These are phyloP conservation scores for Metschnikowia continentalis DNA, from an alignment of 805 yeast species.

Conservation along the genomic window DNA sequence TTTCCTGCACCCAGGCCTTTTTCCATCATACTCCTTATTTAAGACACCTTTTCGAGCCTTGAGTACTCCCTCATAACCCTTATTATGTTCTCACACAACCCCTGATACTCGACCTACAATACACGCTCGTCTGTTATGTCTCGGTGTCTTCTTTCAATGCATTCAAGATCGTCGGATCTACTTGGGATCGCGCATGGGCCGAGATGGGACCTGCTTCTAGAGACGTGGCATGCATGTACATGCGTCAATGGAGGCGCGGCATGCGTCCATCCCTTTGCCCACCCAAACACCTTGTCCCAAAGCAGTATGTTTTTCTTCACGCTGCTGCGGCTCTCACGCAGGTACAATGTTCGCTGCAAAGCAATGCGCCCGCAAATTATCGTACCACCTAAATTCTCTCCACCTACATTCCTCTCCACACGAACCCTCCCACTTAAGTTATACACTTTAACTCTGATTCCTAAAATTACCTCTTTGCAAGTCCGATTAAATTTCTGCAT, in stretches of 20 bases:
- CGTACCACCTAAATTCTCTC: not conserved
- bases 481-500: no score
- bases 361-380: not conserved
- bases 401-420: not conserved
- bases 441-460: no score
- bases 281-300: not conserved
- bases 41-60: no score
- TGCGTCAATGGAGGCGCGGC: not conserved
- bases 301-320: not conserved
- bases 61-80: no score
- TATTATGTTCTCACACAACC: no score
- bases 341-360: not conserved
- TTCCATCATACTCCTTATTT: no score
- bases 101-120: no score
- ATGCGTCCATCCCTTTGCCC: not conserved
- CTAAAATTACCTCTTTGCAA: no score
- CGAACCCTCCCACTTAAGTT: not conserved
- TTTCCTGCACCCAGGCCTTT: no score
- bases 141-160: not conserved
- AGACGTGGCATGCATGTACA: not conserved
- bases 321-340: not conserved
- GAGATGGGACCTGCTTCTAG: constrained; percentile 2
- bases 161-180: not conserved
- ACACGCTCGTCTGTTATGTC: no score
- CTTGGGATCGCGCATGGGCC: not conserved